A percentile compares a stretch with the other conserved stretches of the same genome.
Conservation (phyloP, 371 early-diverging fungal species). For the Mortierella sp. region DNA sequence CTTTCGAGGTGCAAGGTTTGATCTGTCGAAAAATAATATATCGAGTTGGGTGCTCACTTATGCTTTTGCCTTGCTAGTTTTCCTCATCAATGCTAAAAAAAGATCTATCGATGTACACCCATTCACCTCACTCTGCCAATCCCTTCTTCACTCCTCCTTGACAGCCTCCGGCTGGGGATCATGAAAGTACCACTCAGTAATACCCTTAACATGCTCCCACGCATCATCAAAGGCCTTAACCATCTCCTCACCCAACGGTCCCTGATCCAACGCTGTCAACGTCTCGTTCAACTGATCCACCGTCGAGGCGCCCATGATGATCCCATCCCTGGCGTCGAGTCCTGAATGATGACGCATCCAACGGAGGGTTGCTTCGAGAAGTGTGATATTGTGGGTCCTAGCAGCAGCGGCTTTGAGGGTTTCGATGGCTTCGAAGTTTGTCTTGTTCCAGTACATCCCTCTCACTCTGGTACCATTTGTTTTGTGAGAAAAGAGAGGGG, state of each 20-base stretch:
- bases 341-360: slow-evolving; percentile 74
- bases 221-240: slow-evolving; percentile 61
- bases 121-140: too few species aligned
- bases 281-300: slow-evolving; percentile 63
- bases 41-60: too few species aligned
- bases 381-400: slow-evolving; percentile 46
- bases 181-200: slow-evolving; percentile 11
- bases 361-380: slow-evolving; percentile 65
- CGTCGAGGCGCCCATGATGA: slow-evolving; percentile 71
- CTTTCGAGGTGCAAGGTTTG: too few species aligned
- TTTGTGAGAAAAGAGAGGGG: not conserved
- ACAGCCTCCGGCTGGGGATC: not conserved
- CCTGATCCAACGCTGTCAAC: slow-evolving; percentile 60
- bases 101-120: too few species aligned
- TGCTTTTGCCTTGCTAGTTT: too few species aligned
- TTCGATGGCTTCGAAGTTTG: slow-evolving; percentile 64
- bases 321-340: slow-evolving; percentile 56
- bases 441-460: slow-evolving; percentile 66
- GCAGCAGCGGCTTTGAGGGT: slow-evolving; percentile 47
- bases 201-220: slow-evolving; percentile 57
- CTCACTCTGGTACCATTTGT: slow-evolving; percentile 46
- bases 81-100: too few species aligned
- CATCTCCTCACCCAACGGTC: slow-evolving; percentile 64
- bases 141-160: not conserved
- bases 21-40: too few species aligned